Percentiles rank a stretch among this genome's conserved stretches.
Evolutionary conservation across 2,329 filamentous ascomycete genomes (phyloP).

Genomic region (Catunica adiposa): DNA sequence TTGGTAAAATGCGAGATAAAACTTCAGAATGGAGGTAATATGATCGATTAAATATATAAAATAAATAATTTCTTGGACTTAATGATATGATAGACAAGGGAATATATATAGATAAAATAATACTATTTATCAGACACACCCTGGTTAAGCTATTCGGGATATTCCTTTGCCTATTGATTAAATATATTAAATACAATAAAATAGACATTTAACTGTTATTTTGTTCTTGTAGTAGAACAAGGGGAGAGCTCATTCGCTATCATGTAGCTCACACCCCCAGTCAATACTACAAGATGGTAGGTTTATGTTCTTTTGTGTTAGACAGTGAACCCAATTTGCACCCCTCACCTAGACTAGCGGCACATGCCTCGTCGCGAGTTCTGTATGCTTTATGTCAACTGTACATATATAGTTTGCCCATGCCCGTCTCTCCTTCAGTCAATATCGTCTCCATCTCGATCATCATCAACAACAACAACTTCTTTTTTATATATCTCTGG

Average conservation of each 20-base stretch:
- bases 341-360: background rate
- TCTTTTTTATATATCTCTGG: constrained; percentile 7
- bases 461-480: constrained; percentile 9
- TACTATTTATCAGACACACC: too few relatives aligned
- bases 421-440: constrained; percentile 1
- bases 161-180: too few relatives aligned
- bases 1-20: background rate
- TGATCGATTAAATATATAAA: background rate
- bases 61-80: background rate
- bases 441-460: constrained; percentile 1
- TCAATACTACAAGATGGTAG: too few relatives aligned
- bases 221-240: too few relatives aligned
- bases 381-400: background rate
- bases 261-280: too few relatives aligned
- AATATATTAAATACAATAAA: too few relatives aligned
- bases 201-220: too few relatives aligned
- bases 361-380: background rate
- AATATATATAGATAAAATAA: too few relatives aligned
- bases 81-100: background rate
- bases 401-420: constrained; percentile 8
- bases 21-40: background rate
- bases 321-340: background rate
- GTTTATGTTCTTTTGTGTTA: too few relatives aligned
- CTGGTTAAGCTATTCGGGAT: too few relatives aligned
- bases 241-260: too few relatives aligned